Base-by-base conservation (phyloP, 208 protist species). In the Spongospora subterranea region DNA sequence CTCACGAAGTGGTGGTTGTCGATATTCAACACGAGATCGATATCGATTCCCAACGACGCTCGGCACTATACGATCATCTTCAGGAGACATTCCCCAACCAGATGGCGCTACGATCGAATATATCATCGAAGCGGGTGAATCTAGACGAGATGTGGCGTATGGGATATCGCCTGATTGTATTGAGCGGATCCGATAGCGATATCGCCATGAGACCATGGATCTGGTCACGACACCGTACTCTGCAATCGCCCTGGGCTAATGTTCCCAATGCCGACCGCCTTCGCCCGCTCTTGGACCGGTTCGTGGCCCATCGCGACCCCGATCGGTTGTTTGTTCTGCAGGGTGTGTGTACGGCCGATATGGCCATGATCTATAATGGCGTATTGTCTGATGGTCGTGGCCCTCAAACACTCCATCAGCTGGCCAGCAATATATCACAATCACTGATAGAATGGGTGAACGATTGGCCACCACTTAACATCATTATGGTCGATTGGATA, bases 401-500 rank as follows among this genome's bases (percentile, higher is more conserved):
- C 17, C 71, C 71, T 6, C 6, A 35, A 43, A 39, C 71, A 13
- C 71, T 82, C 17, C 6, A n/a, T 40, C 17, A 82, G 71, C 40
- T 43, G 13, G 71, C 71, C n/a, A 40, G 17, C 6, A 6, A 45
- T 35, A 43, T 35, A 13, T 45, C 71, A 45, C 71, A 6, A 35
- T 39, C 6, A n/a, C 17, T 82, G 6, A 20, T 82, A n/a, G 71
- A 82, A 35, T 82, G 71, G 71, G 6, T 82, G 17, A 35, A 82
- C 6, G 40, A 43, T 43, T 82, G 71, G 71, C 71, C 71, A 20
- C 17, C 6, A 6, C 6, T 82, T 6, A 82, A 82, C 40, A 82
- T 82, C n/a, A 35, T 82, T 45, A 82, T 82, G 71, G 71, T 82
- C 35, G 71, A 82, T 43, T 82, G 71, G 71, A 43, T 43, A 20